Evolutionary conservation across 148 eudicot genomes (phyloP), one percentile per base, ranked within the genome.

Genomic region (Dianthus caryophyllus): DNA sequence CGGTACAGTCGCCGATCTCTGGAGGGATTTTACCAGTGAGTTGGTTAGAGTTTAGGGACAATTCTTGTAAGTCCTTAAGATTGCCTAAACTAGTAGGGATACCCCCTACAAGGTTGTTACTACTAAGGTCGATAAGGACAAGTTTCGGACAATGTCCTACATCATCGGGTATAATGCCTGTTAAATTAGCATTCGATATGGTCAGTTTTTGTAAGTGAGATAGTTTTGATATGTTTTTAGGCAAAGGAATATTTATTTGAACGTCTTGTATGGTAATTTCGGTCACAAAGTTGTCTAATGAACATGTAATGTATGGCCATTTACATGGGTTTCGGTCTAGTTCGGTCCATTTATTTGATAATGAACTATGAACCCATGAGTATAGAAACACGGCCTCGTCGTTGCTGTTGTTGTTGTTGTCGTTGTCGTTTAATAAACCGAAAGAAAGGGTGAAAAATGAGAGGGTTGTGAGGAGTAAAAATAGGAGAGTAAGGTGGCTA

Each of bases 271-370:
- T 77, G 49, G 60, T 68, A 18, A 92, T 84, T 62, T 87, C 73
- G 1, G 83, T 73, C 1, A 92, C 83, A 44, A 73, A 80, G 21
- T 76, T 62, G 16, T 81, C 76, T 5, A 69, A 2, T 24, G 82
- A 80, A 66, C 97, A 92, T 6, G 81, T 74, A 2, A 92, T 81
- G 82, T 24, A 81, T 16, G 90, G 39, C 97, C 97, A 92, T 26
- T 82, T 73, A 78, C 97, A 92, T 15, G 97, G 97, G 68, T 78
- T 84, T 20, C 75, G 48, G 67, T 89, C 94, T 2, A 17, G 22
- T 4, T 55, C 31, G 70, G 76, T 81, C 97, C 97, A 91, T 47
- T 58, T 69, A 12, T 72, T 0, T 24, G 81, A 77, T 4, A 71
- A 65, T 69, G 85, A 68, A 70, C 68, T 66, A 50, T 72, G 78